Conservation (phyloP, 2,329 filamentous ascomycete genomes). For the Aspergillus sp. region DNA sequence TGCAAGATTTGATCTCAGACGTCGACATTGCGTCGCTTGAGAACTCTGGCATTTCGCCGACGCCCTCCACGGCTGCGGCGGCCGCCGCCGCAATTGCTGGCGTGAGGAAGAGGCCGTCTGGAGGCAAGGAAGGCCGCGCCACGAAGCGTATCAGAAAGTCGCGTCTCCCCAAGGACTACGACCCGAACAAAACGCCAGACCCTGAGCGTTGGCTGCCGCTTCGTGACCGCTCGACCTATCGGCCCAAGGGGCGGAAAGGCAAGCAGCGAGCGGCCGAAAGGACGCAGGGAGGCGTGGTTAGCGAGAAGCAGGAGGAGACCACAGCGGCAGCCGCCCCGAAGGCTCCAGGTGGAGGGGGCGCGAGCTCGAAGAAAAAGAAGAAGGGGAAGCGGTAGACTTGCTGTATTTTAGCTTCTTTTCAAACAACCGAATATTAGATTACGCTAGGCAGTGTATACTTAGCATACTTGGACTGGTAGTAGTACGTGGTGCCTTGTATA, state of each 20-base stretch:
- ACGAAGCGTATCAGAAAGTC: conserved; percentile 39
- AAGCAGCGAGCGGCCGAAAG: conserved; percentile 69
- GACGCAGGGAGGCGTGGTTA: conserved; percentile 77
- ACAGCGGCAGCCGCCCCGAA: conserved; percentile 20
- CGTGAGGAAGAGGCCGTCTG: conserved; percentile 32
- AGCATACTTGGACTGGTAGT: conserved; percentile 4
- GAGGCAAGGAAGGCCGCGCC: conserved; percentile 20
- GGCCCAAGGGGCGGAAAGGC: conserved; percentile 85
- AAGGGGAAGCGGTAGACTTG: conserved; percentile 43
- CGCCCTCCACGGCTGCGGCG: conserved; percentile 20
- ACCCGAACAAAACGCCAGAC: conserved; percentile 70
- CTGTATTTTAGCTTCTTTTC: too few species aligned
- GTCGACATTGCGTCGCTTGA: conserved; percentile 38
- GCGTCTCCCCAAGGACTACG: conserved; percentile 43
- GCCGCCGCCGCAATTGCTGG: conserved; percentile 24
- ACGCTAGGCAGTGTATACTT: too few species aligned
- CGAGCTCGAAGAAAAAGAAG: conserved; percentile 42
- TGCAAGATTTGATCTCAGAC: conserved; percentile 33
- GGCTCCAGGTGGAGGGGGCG: conserved; percentile 23
- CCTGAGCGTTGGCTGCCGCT: conserved; percentile 89
- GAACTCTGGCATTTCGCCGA: conserved; percentile 33
- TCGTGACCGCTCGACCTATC: conserved; percentile 77
- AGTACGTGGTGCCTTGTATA: background rate
- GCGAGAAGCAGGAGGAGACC: conserved; percentile 56
- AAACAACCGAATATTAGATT: too few species aligned